These are phyloP conservation scores for Phytophthora syringae DNA, from an alignment of 352 stramenopile species.

Conservation along the genomic window DNA sequence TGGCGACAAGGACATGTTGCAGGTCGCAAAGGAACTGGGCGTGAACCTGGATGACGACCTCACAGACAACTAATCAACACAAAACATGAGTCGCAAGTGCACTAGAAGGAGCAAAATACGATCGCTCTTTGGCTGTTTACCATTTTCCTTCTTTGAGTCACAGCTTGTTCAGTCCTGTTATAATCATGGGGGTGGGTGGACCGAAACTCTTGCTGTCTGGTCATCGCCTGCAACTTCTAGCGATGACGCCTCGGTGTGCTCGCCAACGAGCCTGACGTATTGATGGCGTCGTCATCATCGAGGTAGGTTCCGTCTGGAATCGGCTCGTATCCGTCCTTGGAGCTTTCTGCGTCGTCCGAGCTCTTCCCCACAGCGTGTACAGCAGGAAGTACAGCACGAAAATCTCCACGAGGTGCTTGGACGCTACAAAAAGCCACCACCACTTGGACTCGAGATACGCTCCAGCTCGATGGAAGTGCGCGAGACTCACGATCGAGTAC, in stretches of 20 bases:
- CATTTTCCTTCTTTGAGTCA: not conserved
- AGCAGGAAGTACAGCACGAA: conserved; percentile 95
- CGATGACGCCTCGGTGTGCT: conserved; percentile 38
- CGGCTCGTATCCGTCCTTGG: conserved; percentile 77
- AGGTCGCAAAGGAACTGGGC: conserved; percentile 96
- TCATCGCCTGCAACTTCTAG: conserved; percentile 19
- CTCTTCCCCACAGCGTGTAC: conserved; percentile 93
- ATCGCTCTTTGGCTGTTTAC: conserved; percentile 25
- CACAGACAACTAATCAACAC: conserved; percentile 61
- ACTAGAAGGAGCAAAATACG: conserved; percentile 33
- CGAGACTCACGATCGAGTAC: conserved; percentile 85
- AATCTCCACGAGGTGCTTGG: conserved; percentile 94
- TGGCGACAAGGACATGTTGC: conserved; percentile 99
- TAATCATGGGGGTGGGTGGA: conserved; percentile 16
- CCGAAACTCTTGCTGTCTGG: not conserved
- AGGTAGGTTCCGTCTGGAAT: conserved; percentile 73
- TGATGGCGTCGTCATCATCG: conserved; percentile 63
- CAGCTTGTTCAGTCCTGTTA: conserved; percentile 6
- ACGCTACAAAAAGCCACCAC: conserved; percentile 95
- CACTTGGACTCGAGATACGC: conserved; percentile 84
- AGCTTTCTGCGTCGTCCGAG: conserved; percentile 62
- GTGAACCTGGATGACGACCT: conserved; percentile 91
- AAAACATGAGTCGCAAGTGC: conserved; percentile 18
- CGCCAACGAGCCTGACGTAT: conserved; percentile 33
- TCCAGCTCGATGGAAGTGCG: conserved; percentile 87